A percentile compares a stretch with the other conserved stretches of the same genome.
phyloP scores from a whole-genome alignment of 345 rosid species.

The Gossypium arboreum region DNA sequence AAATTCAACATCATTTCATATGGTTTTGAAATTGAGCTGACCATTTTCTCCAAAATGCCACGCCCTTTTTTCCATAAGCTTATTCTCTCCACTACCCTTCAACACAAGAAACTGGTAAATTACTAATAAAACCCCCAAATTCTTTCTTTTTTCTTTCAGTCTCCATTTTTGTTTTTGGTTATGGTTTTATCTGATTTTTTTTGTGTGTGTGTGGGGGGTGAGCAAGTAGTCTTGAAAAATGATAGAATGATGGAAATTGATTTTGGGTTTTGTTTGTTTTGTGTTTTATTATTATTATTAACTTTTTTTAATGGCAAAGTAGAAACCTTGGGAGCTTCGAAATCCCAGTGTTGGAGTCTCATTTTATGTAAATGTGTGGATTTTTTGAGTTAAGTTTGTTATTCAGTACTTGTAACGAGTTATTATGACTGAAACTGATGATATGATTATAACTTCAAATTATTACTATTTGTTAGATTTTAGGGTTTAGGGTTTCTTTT shows the following conservation, averaged over 20 bases:
- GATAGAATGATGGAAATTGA: background rate
- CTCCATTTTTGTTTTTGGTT: background rate
- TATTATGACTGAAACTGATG: background rate
- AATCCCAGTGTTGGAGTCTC: background rate
- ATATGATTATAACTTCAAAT: background rate
- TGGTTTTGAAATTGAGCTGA: slow-evolving; percentile 30
- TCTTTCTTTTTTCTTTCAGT: background rate
- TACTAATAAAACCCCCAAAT: background rate
- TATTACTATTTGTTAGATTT: too few species aligned
- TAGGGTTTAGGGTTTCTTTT: too few species aligned
- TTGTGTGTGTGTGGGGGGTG: background rate
- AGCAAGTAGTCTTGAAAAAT: background rate
- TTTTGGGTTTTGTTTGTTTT: background rate
- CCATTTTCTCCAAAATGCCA: slow-evolving; percentile 43
- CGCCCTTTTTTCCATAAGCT: slow-evolving; percentile 76
- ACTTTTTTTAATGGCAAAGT: background rate
- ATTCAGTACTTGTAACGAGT: too few species aligned
- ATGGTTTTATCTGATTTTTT: background rate
- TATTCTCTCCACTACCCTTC: slow-evolving; percentile 59
- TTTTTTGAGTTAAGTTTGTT: background rate
- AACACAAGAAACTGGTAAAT: slow-evolving; percentile 61
- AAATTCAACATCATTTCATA: slow-evolving; percentile 27
- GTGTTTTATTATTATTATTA: background rate
- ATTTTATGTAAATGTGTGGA: background rate
- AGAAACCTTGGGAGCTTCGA: background rate